Percentiles rank a stretch among this genome's conserved stretches.
These are phyloP conservation scores for Xylariales sp. DNA, from an alignment of 2,329 filamentous ascomycete species.

Conservation along the genomic window DNA sequence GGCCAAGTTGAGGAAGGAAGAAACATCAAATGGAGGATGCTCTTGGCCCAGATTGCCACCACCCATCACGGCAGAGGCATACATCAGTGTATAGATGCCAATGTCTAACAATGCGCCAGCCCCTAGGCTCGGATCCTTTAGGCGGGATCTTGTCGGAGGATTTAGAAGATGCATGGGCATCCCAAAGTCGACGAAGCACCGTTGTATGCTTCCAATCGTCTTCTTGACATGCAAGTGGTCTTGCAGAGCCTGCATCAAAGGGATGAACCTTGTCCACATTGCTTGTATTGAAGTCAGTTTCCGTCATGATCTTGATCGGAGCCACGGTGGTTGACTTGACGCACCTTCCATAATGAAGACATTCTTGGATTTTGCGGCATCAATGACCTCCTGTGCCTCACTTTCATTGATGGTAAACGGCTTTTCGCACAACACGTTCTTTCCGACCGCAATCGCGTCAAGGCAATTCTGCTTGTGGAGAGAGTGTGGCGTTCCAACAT, in stretches of 20 bases:
- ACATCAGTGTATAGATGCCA: neutral
- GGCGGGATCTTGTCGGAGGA: neutral
- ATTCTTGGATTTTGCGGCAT: neutral
- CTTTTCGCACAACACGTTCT: neutral
- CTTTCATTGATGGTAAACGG: slow-evolving; percentile 1
- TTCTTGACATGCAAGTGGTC: neutral
- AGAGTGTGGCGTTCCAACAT: neutral
- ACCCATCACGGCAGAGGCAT: neutral
- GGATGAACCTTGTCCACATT: slow-evolving; percentile 2
- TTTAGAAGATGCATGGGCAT: neutral
- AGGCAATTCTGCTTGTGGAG: neutral
- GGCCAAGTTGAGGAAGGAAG: neutral
- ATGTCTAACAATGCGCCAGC: neutral
- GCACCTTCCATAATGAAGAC: slow-evolving; percentile 1
- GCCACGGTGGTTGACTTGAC: neutral
- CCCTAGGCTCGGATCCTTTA: neutral
- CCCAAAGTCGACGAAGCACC: neutral
- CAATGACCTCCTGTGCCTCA: neutral
- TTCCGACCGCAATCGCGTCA: neutral
- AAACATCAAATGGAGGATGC: neutral
- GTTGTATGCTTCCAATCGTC: neutral
- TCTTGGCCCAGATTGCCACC: neutral
- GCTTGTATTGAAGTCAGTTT: neutral
- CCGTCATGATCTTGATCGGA: neutral
- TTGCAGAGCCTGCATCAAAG: neutral